phyloP scores from a whole-genome alignment of 495 filamentous ascomycete species.

The Paragyromitra xinjiangensis region DNA sequence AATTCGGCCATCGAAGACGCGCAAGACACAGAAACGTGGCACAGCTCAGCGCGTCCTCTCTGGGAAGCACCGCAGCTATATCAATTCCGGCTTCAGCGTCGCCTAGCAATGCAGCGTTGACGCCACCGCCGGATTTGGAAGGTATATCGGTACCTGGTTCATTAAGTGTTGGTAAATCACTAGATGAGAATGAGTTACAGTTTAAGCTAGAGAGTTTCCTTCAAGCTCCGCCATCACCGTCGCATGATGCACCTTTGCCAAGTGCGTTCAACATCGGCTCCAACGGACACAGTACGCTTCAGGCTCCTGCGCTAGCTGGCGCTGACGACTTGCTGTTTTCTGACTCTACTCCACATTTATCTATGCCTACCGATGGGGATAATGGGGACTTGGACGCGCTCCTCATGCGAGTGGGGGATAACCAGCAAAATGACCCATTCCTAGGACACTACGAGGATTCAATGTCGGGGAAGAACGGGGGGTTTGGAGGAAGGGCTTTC shows the following conservation, averaged over 20 bases:
- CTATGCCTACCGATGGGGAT: constrained; percentile 51
- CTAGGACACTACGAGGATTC: constrained; percentile 55
- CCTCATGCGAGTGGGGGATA: constrained; percentile 38
- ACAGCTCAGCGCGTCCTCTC: constrained; percentile 18
- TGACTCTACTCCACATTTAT: constrained; percentile 52
- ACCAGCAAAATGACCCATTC: constrained; percentile 53
- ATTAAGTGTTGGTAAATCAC: constrained; percentile 7
- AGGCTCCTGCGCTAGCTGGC: constrained; percentile 9
- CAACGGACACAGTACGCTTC: constrained; percentile 45
- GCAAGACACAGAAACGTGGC: constrained; percentile 24
- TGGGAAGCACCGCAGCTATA: constrained; percentile 33
- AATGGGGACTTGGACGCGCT: constrained; percentile 44
- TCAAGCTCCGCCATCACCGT: constrained; percentile 54
- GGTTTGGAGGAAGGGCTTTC: constrained; percentile 40
- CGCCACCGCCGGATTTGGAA: constrained; percentile 54
- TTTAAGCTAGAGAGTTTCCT: constrained; percentile 57
- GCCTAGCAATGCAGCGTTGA: constrained; percentile 56
- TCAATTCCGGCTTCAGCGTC: constrained; percentile 54
- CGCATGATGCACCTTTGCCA: constrained; percentile 38
- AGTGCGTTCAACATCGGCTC: constrained; percentile 44
- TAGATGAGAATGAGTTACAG: constrained; percentile 54
- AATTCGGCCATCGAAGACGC: constrained; percentile 46
- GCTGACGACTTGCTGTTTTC: constrained; percentile 49
- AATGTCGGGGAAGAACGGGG: constrained; percentile 26
- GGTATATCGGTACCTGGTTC: constrained; percentile 23